These are phyloP conservation scores for Symbiodinium pilosum DNA, from an alignment of 73 alveolate genomes.

Conservation along the genomic window DNA sequence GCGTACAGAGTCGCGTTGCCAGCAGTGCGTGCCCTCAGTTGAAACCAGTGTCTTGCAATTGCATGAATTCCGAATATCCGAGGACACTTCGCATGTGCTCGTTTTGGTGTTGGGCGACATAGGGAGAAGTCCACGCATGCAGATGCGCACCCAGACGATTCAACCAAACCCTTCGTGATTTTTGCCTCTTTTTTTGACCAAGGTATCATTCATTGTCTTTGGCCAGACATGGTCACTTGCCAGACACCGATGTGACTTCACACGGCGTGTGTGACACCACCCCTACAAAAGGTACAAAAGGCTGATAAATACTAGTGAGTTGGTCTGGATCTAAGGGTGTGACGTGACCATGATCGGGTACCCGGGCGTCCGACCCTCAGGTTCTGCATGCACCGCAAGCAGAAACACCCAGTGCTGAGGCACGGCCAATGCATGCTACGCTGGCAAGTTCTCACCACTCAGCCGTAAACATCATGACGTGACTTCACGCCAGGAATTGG, in stretches of 20 bases:
- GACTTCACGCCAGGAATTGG: constrained; percentile 40
- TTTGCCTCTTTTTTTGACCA: background rate
- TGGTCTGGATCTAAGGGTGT: background rate
- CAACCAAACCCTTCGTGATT: background rate
- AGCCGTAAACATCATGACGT: background rate
- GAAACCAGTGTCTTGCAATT: too few relatives aligned
- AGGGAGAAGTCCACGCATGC: constrained; percentile 98
- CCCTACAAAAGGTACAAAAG: too few relatives aligned
- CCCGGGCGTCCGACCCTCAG: constrained; percentile 20
- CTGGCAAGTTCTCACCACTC: background rate
- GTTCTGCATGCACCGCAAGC: constrained; percentile 5
- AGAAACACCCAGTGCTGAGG: background rate
- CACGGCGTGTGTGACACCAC: too few relatives aligned
- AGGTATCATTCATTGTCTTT: background rate
- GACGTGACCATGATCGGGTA: background rate
- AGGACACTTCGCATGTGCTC: constrained; percentile 59
- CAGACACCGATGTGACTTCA: too few relatives aligned
- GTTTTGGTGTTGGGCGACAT: constrained; percentile 98
- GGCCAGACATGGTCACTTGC: background rate
- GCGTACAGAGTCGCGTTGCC: too few relatives aligned
- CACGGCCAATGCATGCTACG: constrained; percentile 17
- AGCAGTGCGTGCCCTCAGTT: too few relatives aligned
- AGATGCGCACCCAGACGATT: constrained; percentile 96
- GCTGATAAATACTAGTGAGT: too few relatives aligned
- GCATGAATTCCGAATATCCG: too few relatives aligned